Conservation (phyloP, 2,329 filamentous ascomycete genomes). For the Shiraia sp. region DNA sequence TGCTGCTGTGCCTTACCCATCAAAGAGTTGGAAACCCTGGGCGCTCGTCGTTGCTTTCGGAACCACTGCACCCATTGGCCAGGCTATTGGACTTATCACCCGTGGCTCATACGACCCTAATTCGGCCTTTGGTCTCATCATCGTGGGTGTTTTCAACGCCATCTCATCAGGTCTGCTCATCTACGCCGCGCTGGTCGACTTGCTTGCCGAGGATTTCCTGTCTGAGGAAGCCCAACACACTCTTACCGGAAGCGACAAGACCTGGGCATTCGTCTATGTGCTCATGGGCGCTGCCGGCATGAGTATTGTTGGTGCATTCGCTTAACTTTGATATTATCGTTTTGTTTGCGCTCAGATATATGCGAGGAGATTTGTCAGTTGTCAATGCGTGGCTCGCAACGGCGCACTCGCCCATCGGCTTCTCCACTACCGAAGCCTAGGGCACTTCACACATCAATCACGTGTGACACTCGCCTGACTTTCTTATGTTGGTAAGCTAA, state of each 20-base stretch:
- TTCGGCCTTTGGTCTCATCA: slow-evolving; percentile 65
- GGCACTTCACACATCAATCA: neutral
- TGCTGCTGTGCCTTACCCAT: slow-evolving; percentile 62
- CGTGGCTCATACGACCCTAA: slow-evolving; percentile 64
- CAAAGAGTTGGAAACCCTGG: slow-evolving; percentile 63
- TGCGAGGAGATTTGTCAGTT: neutral
- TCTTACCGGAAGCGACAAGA: slow-evolving; percentile 59
- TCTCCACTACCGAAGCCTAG: neutral
- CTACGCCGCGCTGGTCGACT: slow-evolving; percentile 66
- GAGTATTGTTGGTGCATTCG: slow-evolving; percentile 43
- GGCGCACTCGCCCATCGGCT: neutral
- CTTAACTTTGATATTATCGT: slow-evolving; percentile 16
- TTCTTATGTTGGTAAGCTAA: slow-evolving; percentile 3
- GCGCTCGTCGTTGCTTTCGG: slow-evolving; percentile 65
- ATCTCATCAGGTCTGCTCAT: slow-evolving; percentile 66
- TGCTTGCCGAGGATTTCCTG: slow-evolving; percentile 68
- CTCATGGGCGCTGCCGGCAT: slow-evolving; percentile 45
- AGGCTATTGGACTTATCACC: slow-evolving; percentile 64
- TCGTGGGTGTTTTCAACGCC: slow-evolving; percentile 68
- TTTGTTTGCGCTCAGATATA: neutral
- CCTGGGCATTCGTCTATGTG: slow-evolving; percentile 53
- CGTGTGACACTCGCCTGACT: neutral
- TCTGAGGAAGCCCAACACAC: slow-evolving; percentile 52
- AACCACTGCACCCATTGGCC: slow-evolving; percentile 66
- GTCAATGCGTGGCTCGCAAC: neutral